Evolutionary conservation across 805 yeast species (phyloP).

Genomic region (Wickerhamiella slavikovae): DNA sequence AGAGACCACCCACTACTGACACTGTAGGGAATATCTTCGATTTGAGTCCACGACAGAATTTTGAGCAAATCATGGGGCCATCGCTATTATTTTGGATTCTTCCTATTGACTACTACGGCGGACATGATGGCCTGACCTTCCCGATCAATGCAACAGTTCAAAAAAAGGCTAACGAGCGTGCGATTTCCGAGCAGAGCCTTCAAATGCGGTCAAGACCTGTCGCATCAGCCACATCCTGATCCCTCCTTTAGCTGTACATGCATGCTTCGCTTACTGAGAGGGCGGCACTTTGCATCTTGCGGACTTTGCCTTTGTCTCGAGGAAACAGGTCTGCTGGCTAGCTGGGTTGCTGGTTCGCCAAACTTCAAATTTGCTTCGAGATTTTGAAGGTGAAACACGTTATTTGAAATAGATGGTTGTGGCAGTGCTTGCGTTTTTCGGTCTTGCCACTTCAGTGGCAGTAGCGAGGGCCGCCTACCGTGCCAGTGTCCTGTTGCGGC

Average conservation of each 20-base stretch:
- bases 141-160: constrained; percentile 16
- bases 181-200: constrained; percentile 15
- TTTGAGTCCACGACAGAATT: constrained; percentile 42
- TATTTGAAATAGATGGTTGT: too few relatives aligned
- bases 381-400: too few relatives aligned
- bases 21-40: constrained; percentile 52
- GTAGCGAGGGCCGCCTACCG: constrained; percentile 17
- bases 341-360: too few relatives aligned
- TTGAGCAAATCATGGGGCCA: constrained; percentile 56
- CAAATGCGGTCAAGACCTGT: constrained; percentile 6
- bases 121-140: constrained; percentile 20
- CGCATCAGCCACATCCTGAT: background rate
- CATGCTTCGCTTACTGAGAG: too few relatives aligned
- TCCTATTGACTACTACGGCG: constrained; percentile 27
- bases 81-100: constrained; percentile 47
- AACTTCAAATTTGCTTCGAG: too few relatives aligned
- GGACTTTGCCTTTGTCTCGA: too few relatives aligned
- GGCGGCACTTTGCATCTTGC: too few relatives aligned
- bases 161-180: constrained; percentile 15
- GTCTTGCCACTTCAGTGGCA: constrained; percentile 12
- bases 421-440: constrained; percentile 14
- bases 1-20: constrained; percentile 24
- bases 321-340: too few relatives aligned
- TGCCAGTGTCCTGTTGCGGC: constrained; percentile 13
- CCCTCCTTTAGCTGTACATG: too few relatives aligned